phyloP scores from a whole-genome alignment of 1,284 basidiomycete genomes.

The Rhodofomes roseus region DNA sequence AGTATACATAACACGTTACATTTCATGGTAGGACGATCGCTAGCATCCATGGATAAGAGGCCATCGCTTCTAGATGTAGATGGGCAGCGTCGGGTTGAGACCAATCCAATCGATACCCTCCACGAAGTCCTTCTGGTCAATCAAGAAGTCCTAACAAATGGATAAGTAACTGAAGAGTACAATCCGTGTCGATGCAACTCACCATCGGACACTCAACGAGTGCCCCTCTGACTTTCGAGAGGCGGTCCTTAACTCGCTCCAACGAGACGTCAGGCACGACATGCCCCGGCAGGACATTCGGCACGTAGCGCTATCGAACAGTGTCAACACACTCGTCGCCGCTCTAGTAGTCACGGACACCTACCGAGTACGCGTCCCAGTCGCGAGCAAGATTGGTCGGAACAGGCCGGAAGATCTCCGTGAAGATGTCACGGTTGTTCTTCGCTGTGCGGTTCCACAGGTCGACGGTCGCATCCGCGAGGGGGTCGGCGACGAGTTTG shows the following conservation, averaged over 20 bases:
- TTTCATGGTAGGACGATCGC: no score
- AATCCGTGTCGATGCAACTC: constrained; percentile 18
- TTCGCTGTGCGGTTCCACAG: constrained; percentile 75
- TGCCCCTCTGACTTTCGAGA: constrained; percentile 67
- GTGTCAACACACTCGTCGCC: constrained; percentile 8
- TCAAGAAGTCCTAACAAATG: constrained; percentile 68
- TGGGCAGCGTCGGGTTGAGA: constrained; percentile 71
- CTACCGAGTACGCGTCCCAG: constrained; percentile 77
- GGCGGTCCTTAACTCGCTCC: constrained; percentile 67
- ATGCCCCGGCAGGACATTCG: constrained; percentile 80
- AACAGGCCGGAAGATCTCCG: constrained; percentile 79
- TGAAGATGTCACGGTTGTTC: constrained; percentile 77
- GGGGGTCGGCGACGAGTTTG: constrained; percentile 73
- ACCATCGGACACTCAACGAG: constrained; percentile 79
- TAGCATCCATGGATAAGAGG: no score
- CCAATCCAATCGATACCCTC: constrained; percentile 69
- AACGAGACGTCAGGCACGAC: constrained; percentile 67
- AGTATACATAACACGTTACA: no score
- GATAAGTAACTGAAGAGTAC: background rate
- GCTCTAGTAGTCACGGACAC: constrained; percentile 19
- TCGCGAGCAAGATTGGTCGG: constrained; percentile 77
- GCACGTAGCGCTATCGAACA: constrained; percentile 53
- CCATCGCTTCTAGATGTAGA: constrained; percentile 52
- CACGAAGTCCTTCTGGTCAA: constrained; percentile 73
- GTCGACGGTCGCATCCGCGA: constrained; percentile 55